Percentiles rank a stretch among this genome's conserved stretches.
Conservation (phyloP, 345 rosid genomes). For the Boechera divaricarpa region DNA sequence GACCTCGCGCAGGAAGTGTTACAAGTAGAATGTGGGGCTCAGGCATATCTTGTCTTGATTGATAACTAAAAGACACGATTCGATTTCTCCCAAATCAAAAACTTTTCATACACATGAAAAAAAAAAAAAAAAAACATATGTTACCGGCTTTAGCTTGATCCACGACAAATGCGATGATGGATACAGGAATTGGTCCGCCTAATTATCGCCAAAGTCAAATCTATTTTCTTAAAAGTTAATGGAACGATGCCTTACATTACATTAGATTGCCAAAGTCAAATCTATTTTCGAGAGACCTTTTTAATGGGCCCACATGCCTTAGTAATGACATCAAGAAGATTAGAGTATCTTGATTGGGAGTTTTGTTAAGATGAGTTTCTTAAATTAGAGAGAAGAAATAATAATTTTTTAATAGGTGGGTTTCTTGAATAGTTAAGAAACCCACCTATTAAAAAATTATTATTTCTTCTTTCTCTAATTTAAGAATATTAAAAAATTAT, state of each 20-base stretch:
- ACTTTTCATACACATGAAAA: neutral
- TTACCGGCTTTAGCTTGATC: neutral
- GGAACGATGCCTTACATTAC: neutral
- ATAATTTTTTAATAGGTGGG: too few species aligned
- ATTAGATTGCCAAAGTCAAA: too few species aligned
- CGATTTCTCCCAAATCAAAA: too few species aligned
- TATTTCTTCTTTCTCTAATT: too few species aligned
- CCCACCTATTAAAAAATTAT: too few species aligned
- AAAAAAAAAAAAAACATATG: neutral
- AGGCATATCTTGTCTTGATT: neutral
- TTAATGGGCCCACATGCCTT: too few species aligned
- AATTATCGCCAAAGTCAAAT: neutral
- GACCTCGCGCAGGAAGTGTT: constrained; percentile 64
- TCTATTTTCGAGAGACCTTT: too few species aligned
- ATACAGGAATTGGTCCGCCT: neutral
- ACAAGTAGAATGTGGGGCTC: constrained; percentile 44
- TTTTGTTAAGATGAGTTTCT: too few species aligned
- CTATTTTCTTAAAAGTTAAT: neutral
- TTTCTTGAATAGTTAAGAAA: too few species aligned
- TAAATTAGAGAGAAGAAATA: too few species aligned
- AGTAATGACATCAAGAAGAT: neutral
- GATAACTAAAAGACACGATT: neutral
- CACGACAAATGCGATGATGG: neutral
- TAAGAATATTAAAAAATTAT: too few species aligned
- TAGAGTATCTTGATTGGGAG: too few species aligned